Percentiles rank a stretch among this genome's conserved stretches.
phyloP scores from a whole-genome alignment of 139 green algal genomes.

The Coccomyxa sp. region DNA sequence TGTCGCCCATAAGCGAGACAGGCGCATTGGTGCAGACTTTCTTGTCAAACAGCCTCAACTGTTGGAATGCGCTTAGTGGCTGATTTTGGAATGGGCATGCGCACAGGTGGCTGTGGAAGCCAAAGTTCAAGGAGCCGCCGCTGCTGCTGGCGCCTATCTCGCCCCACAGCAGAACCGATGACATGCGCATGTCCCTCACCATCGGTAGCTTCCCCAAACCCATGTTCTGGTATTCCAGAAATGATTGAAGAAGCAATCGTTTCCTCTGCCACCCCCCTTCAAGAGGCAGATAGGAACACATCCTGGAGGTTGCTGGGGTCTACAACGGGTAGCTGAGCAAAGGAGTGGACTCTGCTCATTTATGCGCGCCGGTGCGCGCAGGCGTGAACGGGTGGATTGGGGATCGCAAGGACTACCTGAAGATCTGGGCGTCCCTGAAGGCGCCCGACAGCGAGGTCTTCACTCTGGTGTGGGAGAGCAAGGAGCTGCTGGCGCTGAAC shows the following conservation, averaged over 20 bases:
- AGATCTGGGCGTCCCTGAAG: conserved; percentile 42
- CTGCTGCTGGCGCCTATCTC: conserved; percentile 23
- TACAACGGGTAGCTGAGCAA: no score
- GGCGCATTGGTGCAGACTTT: no score
- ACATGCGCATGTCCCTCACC: conserved; percentile 22
- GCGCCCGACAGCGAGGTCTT: conserved; percentile 28
- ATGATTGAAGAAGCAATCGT: neutral
- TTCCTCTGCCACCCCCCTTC: neutral
- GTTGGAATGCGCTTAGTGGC: no score
- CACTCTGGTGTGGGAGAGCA: conserved; percentile 68
- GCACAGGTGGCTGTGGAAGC: neutral
- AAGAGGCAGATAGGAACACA: neutral
- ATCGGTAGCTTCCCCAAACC: conserved; percentile 5
- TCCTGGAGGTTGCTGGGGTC: neutral
- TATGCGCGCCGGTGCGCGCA: neutral
- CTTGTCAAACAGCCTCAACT: no score
- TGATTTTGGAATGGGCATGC: no score
- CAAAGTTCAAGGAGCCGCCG: neutral
- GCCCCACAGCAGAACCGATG: neutral
- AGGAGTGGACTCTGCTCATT: neutral
- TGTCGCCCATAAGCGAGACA: no score
- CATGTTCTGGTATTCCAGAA: neutral
- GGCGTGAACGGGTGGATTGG: conserved; percentile 61
- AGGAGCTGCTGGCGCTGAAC: conserved; percentile 49
- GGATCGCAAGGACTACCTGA: conserved; percentile 50